Conservation (phyloP, 2,329 filamentous ascomycete species). For the Penicillium sp. region DNA sequence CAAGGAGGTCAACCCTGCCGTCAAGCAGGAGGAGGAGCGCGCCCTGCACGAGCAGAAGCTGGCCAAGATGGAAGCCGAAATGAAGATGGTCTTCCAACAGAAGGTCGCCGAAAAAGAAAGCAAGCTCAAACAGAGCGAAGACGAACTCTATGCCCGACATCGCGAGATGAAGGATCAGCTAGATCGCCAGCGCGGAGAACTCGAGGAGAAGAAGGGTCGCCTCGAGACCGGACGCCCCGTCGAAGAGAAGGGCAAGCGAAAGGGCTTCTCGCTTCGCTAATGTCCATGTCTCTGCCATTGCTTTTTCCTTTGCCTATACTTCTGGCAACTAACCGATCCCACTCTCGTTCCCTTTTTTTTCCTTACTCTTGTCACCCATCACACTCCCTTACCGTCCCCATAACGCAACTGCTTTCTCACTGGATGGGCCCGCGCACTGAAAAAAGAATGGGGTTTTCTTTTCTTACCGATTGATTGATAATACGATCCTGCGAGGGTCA, state of each 20-base stretch:
- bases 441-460: constrained; percentile 26
- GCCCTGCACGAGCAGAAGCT: constrained; percentile 98
- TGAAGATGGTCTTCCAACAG: constrained; percentile 99
- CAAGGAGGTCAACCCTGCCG: constrained; percentile 99
- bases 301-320: neutral
- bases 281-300: neutral
- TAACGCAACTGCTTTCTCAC: constrained; percentile 22
- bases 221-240: constrained; percentile 92
- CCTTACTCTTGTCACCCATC: constrained; percentile 15
- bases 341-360: constrained; percentile 21
- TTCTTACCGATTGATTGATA: constrained; percentile 26
- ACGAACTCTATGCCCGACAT: constrained; percentile 96
- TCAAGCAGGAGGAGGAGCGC: constrained; percentile 99
- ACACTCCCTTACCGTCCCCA: constrained; percentile 22
- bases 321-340: constrained; percentile 13
- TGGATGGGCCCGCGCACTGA: constrained; percentile 26
- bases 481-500: constrained; percentile 18
- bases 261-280: constrained; percentile 98
- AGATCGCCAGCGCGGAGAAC: constrained; percentile 86
- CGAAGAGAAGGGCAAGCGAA: constrained; percentile 98
- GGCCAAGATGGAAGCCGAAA: constrained; percentile 99
- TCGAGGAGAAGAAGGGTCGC: constrained; percentile 97
- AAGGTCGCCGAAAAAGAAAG: constrained; percentile 99
- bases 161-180: constrained; percentile 99
- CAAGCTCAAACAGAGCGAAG: constrained; percentile 98